Base-by-base conservation (phyloP, 352 stramenopile species). In the Phytopythium litorale region DNA sequence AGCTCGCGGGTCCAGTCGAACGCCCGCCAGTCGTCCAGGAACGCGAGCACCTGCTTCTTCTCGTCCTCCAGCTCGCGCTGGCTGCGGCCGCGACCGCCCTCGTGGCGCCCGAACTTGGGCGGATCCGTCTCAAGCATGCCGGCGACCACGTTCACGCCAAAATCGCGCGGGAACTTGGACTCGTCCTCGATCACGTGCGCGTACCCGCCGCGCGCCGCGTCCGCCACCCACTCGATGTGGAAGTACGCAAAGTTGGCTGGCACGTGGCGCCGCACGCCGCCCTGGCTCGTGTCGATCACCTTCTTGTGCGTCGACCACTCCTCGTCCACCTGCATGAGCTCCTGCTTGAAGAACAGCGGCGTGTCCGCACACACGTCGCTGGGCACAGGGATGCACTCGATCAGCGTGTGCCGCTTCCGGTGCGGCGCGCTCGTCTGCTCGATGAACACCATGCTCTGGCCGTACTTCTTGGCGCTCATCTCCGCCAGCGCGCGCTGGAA, bases 271-370 rank as follows among this genome's bases (percentile, higher is more conserved):
- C 76, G 78, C 37, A 93, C 68, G 4, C 81, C 81, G 9, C 78
- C 77, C 45, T 83, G 75, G 50, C 61, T 78, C 11, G 82, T 92
- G 58, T 91, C 76, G 56, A 95, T 84, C 53, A 95, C 80, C 64
- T 90, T 88, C 59, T 89, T 87, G 68, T 95, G 87, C 18, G 83
- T 91, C 28, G 76, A 70, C 84, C 84, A 95, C 60, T 92, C 86
- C 43, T 83, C 76, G 61, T 91, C 77, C 4, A 75, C 82, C 32
- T 93, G 78, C 70, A 87, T 66, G 12, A 95, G 70, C 50, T 92
- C 87, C 60, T 95, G 87, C 70, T 91, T 93, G 60, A 95, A 92
- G 49, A 88, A 93, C 56, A 95, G 54, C 21, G 87, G 82, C 28
- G 74, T 81, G 60, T 92, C 83, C 23, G 81, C 45, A 7, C 75